A percentile compares a stretch with the other conserved stretches of the same genome.
phyloP scores from a whole-genome alignment of 305 asterid genomes.

The Solanum aculeatissimum region DNA sequence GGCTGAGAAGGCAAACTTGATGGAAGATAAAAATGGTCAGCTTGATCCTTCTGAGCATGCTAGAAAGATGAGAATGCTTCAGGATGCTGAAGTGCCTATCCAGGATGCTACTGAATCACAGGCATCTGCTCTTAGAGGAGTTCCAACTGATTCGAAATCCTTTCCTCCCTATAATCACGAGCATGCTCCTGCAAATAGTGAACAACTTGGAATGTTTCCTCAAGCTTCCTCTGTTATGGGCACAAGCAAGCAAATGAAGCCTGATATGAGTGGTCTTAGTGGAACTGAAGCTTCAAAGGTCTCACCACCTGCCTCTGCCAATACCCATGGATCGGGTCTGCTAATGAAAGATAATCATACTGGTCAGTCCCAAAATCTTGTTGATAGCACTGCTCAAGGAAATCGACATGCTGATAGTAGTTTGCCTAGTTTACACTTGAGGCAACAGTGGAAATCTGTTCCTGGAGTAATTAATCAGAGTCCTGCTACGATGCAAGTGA shows the following conservation, averaged over 20 bases:
- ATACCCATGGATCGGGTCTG: conserved; percentile 26
- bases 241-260: conserved; percentile 37
- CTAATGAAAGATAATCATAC: conserved; percentile 38
- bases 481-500: conserved; percentile 27
- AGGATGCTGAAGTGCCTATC: conserved; percentile 32
- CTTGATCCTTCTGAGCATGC: conserved; percentile 36
- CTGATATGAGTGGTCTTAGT: conserved; percentile 33
- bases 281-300: conserved; percentile 39
- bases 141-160: conserved; percentile 29
- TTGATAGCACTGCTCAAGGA: conserved; percentile 31
- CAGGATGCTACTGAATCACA: conserved; percentile 48
- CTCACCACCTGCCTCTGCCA: conserved; percentile 27
- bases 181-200: conserved; percentile 37
- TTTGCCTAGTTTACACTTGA: conserved; percentile 35
- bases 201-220: conserved; percentile 23
- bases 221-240: conserved; percentile 32
- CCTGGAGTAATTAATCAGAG: conserved; percentile 49
- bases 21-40: conserved; percentile 40
- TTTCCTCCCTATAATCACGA: conserved; percentile 25
- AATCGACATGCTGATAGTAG: conserved; percentile 36
- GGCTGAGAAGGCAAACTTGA: conserved; percentile 32
- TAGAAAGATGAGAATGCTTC: conserved; percentile 28
- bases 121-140: conserved; percentile 38
- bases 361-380: conserved; percentile 28
- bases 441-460: conserved; percentile 76